A percentile compares a stretch with the other conserved stretches of the same genome.
Conservation (phyloP, 2,329 filamentous ascomycete species). For the Fusarium solani-melongenae region DNA sequence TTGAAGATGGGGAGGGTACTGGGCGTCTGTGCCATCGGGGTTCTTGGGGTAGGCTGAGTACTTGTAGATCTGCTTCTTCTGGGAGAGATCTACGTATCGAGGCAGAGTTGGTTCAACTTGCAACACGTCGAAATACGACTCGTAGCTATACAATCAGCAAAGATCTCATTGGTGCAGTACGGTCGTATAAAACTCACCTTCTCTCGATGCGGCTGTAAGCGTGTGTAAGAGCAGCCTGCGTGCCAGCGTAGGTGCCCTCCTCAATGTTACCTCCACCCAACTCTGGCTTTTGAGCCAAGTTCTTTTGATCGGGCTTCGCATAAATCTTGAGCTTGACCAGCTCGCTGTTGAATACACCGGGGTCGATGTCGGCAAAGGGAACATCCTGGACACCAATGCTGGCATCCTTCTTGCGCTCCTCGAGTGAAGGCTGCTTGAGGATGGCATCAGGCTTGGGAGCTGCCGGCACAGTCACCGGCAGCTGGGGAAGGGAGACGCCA, state of each 20-base stretch:
- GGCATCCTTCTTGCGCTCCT: conserved; percentile 41
- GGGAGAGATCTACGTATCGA: conserved; percentile 42
- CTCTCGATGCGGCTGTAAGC: conserved; percentile 49
- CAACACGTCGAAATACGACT: conserved; percentile 49
- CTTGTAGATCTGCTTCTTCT: conserved; percentile 47
- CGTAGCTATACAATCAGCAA: conserved; percentile 38
- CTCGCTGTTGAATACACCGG: conserved; percentile 49
- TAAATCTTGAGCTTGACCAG: conserved; percentile 46
- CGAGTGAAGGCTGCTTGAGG: conserved; percentile 43
- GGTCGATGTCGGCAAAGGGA: conserved; percentile 47
- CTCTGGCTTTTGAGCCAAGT: conserved; percentile 33
- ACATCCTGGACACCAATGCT: conserved; percentile 39
- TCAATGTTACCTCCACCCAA: conserved; percentile 44
- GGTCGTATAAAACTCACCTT: conserved; percentile 35
- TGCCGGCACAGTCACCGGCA: neutral
- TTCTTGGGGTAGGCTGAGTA: conserved; percentile 41
- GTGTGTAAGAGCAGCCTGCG: conserved; percentile 50
- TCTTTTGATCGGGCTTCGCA: conserved; percentile 36
- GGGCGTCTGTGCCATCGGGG: conserved; percentile 40
- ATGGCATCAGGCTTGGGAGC: conserved; percentile 26
- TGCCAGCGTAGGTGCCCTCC: conserved; percentile 48
- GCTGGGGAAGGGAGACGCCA: conserved; percentile 3
- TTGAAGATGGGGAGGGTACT: conserved; percentile 48
- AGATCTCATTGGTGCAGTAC: rapidly evolving
- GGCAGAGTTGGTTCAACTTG: conserved; percentile 49